Evolutionary conservation across 164 flowering plant species (phyloP), one percentile per base, ranked within the genome.

Genomic region (Tetrastigma voinierianum): DNA sequence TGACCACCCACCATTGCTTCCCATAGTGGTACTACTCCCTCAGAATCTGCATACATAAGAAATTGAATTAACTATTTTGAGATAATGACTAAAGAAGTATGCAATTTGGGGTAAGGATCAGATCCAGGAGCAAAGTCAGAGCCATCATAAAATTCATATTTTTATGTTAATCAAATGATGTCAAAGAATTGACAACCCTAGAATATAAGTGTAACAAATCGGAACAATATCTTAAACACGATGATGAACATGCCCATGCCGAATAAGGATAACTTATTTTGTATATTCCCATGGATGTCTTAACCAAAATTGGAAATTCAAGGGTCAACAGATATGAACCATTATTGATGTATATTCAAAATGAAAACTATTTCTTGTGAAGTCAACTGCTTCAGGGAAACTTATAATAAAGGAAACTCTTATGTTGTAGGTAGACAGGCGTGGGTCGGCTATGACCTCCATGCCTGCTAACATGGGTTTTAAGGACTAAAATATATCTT

Each of bases 11-110:
- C 46, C 46, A 92, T 85, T 53, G 96, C 96, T 60, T 90, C 98
- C 98, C 98, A 92, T 3, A 90, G 59, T 5, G 98, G 96, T 40
- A 77, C 84, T 67, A 65, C 86, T 46, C 97, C 98, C 32, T 92
- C 90, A 1, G 80, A 78, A 68, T 92, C 98, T 92, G 84, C 71
- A 68, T 4, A 13, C 20, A 51, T 17, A 16, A 0, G 46, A 14
- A 61, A 47, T 4, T 13, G 57, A 13, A 16, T 48, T 59, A 23
- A 49, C 16, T 49, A n/a, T 49, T 14, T 14, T 15, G n/a, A 13
- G 52, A 49, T 49, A 21, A 46, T 54, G 16, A 25, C 7, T 57
- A 44, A 2, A 61, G 46, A 25, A 20, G 46, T 11, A 7, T n/a
- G 51, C 11, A 61, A 32, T 32, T 32, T 32, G 40, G 56, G 10